A percentile compares a stretch with the other conserved stretches of the same genome.
phyloP scores from a whole-genome alignment of 192 early-diverging fungal genomes.

The Rhizoclosmatium globosum region DNA sequence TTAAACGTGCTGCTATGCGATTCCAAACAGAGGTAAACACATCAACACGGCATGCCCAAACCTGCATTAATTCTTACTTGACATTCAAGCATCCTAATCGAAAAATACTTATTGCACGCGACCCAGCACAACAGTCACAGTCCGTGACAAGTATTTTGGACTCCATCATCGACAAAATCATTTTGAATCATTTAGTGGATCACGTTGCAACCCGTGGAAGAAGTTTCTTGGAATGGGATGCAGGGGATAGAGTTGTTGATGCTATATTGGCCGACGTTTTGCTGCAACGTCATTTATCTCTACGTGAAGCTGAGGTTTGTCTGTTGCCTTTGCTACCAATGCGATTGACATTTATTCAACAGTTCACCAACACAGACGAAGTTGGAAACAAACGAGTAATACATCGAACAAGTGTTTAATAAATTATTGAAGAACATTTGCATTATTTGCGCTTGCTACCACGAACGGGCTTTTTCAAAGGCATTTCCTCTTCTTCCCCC shows the following conservation, averaged over 20 bases:
- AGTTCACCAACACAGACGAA: not conserved
- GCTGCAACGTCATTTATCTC: slow-evolving; percentile 7
- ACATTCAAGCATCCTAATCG: not conserved
- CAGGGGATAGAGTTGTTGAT: slow-evolving; percentile 18
- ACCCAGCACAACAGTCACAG: not conserved
- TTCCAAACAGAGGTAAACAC: not conserved
- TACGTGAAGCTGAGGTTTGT: slow-evolving; percentile 21
- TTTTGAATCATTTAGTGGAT: slow-evolving; percentile 8
- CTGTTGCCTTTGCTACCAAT: not conserved
- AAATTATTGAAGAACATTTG: not conserved
- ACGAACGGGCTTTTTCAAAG: slow-evolving; percentile 1
- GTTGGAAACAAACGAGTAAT: not conserved
- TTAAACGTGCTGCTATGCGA: not conserved
- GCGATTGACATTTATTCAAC: not conserved
- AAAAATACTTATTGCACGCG: not conserved
- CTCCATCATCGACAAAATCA: slow-evolving; percentile 10
- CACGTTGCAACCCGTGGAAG: slow-evolving; percentile 1
- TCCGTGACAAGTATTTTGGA: slow-evolving; percentile 23
- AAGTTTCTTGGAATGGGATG: slow-evolving; percentile 33
- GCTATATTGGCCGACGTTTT: slow-evolving; percentile 23
- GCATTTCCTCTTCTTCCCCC: slow-evolving; percentile 19
- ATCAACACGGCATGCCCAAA: not conserved
- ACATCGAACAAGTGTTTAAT: not conserved
- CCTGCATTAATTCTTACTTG: not conserved
- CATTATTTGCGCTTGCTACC: not conserved